phyloP scores from a whole-genome alignment of 352 stramenopile species.

The Phytopythium montanum region DNA sequence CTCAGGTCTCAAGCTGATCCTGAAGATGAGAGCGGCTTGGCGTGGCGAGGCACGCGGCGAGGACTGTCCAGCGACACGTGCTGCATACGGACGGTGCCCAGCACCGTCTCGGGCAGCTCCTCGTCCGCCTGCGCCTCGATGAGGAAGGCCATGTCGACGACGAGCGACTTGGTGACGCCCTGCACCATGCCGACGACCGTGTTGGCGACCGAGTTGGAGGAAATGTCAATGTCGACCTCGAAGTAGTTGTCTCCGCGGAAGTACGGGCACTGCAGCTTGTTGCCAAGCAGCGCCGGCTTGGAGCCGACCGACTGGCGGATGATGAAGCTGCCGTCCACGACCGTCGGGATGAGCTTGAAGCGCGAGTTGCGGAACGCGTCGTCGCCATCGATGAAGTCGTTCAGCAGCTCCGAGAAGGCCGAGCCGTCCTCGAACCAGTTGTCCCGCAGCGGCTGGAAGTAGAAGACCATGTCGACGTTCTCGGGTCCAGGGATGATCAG shows the following conservation, averaged over 20 bases:
- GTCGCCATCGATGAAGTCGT: conserved; percentile 92
- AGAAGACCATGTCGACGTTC: conserved; percentile 83
- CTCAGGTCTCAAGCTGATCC: not conserved
- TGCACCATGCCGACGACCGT: conserved; percentile 88
- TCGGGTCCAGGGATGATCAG: conserved; percentile 84
- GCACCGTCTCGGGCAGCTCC: conserved; percentile 81
- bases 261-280: conserved; percentile 94
- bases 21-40: conserved; percentile 10
- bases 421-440: conserved; percentile 87
- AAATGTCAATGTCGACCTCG: conserved; percentile 96
- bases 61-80: conserved; percentile 82
- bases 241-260: conserved; percentile 91
- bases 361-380: conserved; percentile 95
- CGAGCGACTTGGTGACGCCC: conserved; percentile 85
- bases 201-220: conserved; percentile 90
- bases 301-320: conserved; percentile 94
- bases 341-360: conserved; percentile 97
- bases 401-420: conserved; percentile 84
- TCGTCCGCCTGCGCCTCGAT: conserved; percentile 83
- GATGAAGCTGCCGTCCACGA: conserved; percentile 97
- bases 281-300: conserved; percentile 95
- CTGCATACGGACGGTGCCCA: conserved; percentile 78
- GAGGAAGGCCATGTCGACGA: conserved; percentile 89
- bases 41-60: conserved; percentile 35
- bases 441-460: conserved; percentile 77